These are phyloP conservation scores for Neobulgaria alba DNA, from an alignment of 2,329 filamentous ascomycete genomes.

Conservation along the genomic window DNA sequence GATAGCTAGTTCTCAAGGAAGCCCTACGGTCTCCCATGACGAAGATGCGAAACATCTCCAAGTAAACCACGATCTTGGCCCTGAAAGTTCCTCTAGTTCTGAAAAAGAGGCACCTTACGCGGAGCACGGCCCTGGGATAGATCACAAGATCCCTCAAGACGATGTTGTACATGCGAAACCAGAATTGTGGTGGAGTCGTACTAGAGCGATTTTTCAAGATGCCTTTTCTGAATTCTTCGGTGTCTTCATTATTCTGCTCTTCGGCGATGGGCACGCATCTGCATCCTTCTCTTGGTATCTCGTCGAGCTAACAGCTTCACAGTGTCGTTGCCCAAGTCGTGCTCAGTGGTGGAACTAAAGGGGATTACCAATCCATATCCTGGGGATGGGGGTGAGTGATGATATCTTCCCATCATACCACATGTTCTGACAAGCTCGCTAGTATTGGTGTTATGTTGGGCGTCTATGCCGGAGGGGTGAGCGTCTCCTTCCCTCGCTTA, in stretches of 20 bases:
- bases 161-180: constrained; percentile 19
- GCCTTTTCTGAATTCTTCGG: constrained; percentile 59
- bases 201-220: constrained; percentile 17
- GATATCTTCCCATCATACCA: not conserved
- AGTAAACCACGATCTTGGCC: not conserved
- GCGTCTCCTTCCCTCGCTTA: not conserved
- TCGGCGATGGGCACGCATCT: constrained; percentile 50
- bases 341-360: constrained; percentile 30
- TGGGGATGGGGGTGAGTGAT: constrained; percentile 27
- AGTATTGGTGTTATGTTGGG: constrained; percentile 64
- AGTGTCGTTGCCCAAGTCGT: constrained; percentile 57
- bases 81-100: constrained; percentile 3
- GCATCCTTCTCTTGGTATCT: not conserved
- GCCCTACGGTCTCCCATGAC: not conserved
- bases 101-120: constrained; percentile 18
- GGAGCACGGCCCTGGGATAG: constrained; percentile 28
- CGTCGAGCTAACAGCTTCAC: constrained; percentile 4
- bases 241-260: constrained; percentile 59
- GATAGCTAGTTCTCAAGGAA: not conserved
- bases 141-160: constrained; percentile 28
- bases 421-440: constrained; percentile 6
- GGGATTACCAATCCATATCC: constrained; percentile 23
- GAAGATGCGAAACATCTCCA: not conserved
- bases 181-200: constrained; percentile 19
- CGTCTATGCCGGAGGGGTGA: constrained; percentile 52